Evolutionary conservation across 371 early-diverging fungal genomes (phyloP).

Genomic region (Mortierella polycephala): DNA sequence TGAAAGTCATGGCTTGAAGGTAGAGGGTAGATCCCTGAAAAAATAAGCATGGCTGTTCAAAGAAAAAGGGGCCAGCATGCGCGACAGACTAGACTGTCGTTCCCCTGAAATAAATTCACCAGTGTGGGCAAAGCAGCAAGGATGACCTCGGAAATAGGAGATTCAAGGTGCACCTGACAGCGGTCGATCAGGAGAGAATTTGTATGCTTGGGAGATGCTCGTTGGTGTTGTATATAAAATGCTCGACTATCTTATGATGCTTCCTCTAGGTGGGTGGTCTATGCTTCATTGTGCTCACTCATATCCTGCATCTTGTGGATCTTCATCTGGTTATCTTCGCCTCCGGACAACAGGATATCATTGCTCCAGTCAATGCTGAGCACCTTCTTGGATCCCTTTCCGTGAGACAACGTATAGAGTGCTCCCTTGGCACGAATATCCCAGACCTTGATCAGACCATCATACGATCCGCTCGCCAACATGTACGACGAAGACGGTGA

Average conservation of each 20-base stretch:
- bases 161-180: slow-evolving; percentile 3
- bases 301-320: slow-evolving; percentile 69
- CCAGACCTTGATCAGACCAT: slow-evolving; percentile 91
- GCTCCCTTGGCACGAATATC: slow-evolving; percentile 90
- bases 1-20: too few species aligned
- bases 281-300: slow-evolving; percentile 32
- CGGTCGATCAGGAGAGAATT: not conserved
- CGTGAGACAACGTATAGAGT: slow-evolving; percentile 69
- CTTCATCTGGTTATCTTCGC: slow-evolving; percentile 84
- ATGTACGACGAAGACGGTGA: slow-evolving; percentile 78
- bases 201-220: not conserved
- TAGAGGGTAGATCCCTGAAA: not conserved
- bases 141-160: not conserved
- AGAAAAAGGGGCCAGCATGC: not conserved
- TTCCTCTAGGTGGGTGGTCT: not conserved
- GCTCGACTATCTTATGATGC: not conserved
- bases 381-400: slow-evolving; percentile 72
- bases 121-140: slow-evolving; percentile 6
- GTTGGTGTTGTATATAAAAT: not conserved
- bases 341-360: slow-evolving; percentile 81
- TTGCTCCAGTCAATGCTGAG: slow-evolving; percentile 83
- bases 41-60: not conserved
- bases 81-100: not conserved
- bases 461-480: slow-evolving; percentile 88
- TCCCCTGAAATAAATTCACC: not conserved